Percentiles rank a stretch among this genome's conserved stretches.
Evolutionary conservation across 352 stramenopile species (phyloP).

Genomic region (Phytophthora citricola): DNA sequence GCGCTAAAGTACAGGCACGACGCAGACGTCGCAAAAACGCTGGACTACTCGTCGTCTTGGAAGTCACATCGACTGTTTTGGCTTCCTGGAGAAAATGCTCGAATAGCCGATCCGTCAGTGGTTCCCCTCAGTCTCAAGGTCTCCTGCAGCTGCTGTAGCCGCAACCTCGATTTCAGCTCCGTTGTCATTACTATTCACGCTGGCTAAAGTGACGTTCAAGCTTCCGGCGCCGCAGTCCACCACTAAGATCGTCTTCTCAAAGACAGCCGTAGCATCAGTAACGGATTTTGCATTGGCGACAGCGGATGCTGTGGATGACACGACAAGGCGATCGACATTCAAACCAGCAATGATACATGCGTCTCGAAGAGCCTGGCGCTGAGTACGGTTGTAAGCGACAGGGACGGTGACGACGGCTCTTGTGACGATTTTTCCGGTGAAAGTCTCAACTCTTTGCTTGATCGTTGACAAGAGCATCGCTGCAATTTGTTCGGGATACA

Average conservation of each 20-base stretch:
- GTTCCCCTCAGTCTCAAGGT: conserved; percentile 29
- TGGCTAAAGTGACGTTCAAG: conserved; percentile 36
- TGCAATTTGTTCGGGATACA: conserved; percentile 54
- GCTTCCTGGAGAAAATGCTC: conserved; percentile 26
- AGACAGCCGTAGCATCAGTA: conserved; percentile 1
- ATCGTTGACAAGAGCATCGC: conserved; percentile 49
- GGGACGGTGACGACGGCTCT: conserved; percentile 41
- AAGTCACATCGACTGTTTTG: not conserved
- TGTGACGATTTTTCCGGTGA: conserved; percentile 21
- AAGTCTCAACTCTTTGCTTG: conserved; percentile 41
- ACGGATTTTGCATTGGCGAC: conserved; percentile 22
- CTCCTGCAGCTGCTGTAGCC: conserved; percentile 18
- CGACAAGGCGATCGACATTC: conserved; percentile 29
- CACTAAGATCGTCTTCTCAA: conserved; percentile 41
- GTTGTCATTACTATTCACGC: conserved; percentile 6
- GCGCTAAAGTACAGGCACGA: conserved; percentile 45
- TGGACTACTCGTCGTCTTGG: conserved; percentile 3
- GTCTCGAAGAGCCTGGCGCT: conserved; percentile 48
- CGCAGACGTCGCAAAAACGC: conserved; percentile 32
- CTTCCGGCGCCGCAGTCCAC: conserved; percentile 47
- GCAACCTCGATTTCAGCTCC: conserved; percentile 29
- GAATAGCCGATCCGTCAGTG: conserved; percentile 25
- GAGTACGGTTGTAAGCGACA: conserved; percentile 50
- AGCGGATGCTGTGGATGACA: conserved; percentile 45
- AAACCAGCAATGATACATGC: conserved; percentile 49